Evolutionary conservation across 2,329 filamentous ascomycete species (phyloP).

Genomic region (Sphaerulina musiva): DNA sequence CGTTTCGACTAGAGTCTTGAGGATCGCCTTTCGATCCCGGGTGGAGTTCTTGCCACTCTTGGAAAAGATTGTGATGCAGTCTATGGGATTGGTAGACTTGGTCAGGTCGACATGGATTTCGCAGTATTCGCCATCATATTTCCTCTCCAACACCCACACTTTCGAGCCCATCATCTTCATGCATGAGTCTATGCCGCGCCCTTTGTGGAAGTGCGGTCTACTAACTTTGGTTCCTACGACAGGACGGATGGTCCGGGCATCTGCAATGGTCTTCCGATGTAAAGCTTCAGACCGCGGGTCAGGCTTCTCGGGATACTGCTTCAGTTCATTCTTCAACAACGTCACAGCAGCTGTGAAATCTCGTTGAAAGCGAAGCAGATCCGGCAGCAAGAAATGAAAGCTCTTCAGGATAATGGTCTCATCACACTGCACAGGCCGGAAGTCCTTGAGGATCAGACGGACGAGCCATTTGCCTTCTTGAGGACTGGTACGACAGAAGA

Average conservation of each 20-base stretch:
- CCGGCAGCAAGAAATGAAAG: slow-evolving; percentile 64
- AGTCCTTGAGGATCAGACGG: slow-evolving; percentile 70
- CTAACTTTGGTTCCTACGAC: slow-evolving; percentile 42
- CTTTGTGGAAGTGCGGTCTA: slow-evolving; percentile 42
- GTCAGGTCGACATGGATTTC: slow-evolving; percentile 73
- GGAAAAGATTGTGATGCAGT: slow-evolving; percentile 73
- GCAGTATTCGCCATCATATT: slow-evolving; percentile 81
- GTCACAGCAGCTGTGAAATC: slow-evolving; percentile 56
- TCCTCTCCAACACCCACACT: slow-evolving; percentile 68
- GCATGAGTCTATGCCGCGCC: slow-evolving; percentile 61
- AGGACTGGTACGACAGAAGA: slow-evolving; percentile 58
- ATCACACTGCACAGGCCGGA: slow-evolving; percentile 60
- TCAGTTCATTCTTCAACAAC: slow-evolving; percentile 45
- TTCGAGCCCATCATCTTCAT: slow-evolving; percentile 55
- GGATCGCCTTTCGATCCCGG: slow-evolving; percentile 56
- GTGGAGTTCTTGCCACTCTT: slow-evolving; percentile 91
- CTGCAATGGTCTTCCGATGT: slow-evolving; percentile 29
- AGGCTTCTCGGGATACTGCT: slow-evolving; percentile 35
- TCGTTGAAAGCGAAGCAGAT: slow-evolving; percentile 63
- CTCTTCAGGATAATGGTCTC: slow-evolving; percentile 49
- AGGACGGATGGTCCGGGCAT: slow-evolving; percentile 31
- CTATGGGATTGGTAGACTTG: slow-evolving; percentile 35
- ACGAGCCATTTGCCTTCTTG: slow-evolving; percentile 82
- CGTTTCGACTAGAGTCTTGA: slow-evolving; percentile 57
- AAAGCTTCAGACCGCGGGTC: slow-evolving; percentile 29